Percentiles rank a stretch among this genome's conserved stretches.
phyloP scores from a whole-genome alignment of 768 basidiomycete genomes.

The Lentinula sp. region DNA sequence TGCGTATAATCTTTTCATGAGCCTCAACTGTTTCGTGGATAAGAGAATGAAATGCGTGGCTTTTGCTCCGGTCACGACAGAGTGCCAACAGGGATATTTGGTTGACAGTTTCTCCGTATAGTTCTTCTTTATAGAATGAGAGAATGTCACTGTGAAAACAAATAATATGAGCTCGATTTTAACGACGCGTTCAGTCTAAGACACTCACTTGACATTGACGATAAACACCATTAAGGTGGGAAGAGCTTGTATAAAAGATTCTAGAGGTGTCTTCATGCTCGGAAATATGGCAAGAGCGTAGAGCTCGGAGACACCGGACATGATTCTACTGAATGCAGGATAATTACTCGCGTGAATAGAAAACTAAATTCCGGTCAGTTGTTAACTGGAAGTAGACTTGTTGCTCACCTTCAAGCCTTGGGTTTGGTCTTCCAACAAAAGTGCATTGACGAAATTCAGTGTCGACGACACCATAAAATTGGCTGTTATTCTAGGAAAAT shows the following conservation, averaged over 20 bases:
- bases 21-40: slow-evolving; percentile 19
- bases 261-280: slow-evolving; percentile 18
- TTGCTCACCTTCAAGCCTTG: slow-evolving; percentile 19
- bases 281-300: slow-evolving; percentile 32
- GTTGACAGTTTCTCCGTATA: slow-evolving; percentile 26
- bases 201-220: slow-evolving; percentile 29
- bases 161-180: too few relatives aligned
- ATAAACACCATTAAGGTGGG: slow-evolving; percentile 28
- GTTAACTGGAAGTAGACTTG: neutral
- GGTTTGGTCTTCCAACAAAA: slow-evolving; percentile 25
- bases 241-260: slow-evolving; percentile 29
- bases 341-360: slow-evolving; percentile 11
- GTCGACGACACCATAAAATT: slow-evolving; percentile 30
- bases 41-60: slow-evolving; percentile 18
- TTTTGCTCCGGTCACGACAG: slow-evolving; percentile 17
- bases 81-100: slow-evolving; percentile 16
- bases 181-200: neutral
- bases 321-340: slow-evolving; percentile 16
- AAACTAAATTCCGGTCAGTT: neutral
- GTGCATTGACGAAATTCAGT: slow-evolving; percentile 27
- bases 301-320: slow-evolving; percentile 29
- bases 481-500: slow-evolving; percentile 22
- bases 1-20: slow-evolving; percentile 18
- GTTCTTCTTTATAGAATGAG: slow-evolving; percentile 37
- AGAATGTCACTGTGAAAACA: slow-evolving; percentile 25